Conservation (phyloP, 2,329 filamentous ascomycete genomes). For the Graphilbum sp. region DNA sequence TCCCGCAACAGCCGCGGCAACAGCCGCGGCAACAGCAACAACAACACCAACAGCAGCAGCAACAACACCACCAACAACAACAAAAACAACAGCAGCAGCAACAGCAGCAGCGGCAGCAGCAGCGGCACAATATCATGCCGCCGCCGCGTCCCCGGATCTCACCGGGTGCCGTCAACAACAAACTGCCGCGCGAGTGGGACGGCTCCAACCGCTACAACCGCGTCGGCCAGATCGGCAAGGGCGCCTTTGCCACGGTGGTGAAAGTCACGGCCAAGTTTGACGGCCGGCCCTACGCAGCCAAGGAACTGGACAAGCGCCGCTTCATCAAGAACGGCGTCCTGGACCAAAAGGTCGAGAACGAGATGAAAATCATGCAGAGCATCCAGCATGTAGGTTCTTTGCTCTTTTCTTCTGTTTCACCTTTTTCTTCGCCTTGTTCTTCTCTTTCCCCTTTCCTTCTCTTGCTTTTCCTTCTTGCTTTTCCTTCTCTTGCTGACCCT, state of each 20-base stretch:
- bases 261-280: slow-evolving; percentile 75
- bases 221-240: slow-evolving; percentile 68
- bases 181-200: slow-evolving; percentile 51
- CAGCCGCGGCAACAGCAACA: neutral
- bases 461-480: neutral
- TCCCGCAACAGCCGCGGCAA: too few species aligned
- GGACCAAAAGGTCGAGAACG: slow-evolving; percentile 86
- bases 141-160: slow-evolving; percentile 5
- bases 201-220: slow-evolving; percentile 77
- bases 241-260: slow-evolving; percentile 89
- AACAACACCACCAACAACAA: neutral
- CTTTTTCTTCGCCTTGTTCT: slow-evolving; percentile 4
- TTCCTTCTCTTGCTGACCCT: neutral
- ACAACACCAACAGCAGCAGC: too few species aligned
- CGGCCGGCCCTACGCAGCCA: slow-evolving; percentile 73
- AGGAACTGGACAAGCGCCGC: slow-evolving; percentile 82
- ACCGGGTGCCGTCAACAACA: slow-evolving; percentile 13
- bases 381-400: slow-evolving; percentile 55
- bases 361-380: slow-evolving; percentile 88
- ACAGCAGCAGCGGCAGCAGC: neutral
- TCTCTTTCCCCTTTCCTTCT: neutral
- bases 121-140: slow-evolving; percentile 3
- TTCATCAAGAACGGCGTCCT: slow-evolving; percentile 87
- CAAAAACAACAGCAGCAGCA: neutral
- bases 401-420: neutral